Percentiles rank a stretch among this genome's conserved stretches.
Conservation (phyloP, 192 early-diverging fungal species). For the Coemansia guatemalensis region DNA sequence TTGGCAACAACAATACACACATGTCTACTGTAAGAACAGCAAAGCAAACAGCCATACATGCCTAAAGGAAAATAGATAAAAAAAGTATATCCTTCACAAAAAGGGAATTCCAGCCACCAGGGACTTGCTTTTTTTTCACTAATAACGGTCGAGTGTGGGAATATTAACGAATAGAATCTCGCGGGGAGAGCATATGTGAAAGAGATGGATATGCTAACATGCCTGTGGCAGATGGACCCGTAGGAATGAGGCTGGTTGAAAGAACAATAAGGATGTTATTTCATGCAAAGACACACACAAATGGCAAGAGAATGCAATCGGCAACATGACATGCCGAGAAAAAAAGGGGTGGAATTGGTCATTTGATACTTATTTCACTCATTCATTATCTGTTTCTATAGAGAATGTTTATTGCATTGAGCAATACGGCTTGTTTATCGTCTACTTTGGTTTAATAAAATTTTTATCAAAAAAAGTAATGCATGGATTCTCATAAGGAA, state of each 20-base stretch:
- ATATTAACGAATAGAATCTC: background rate
- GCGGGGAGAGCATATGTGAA: background rate
- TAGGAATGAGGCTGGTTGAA: background rate
- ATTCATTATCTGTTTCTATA: background rate
- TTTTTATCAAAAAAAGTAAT: background rate
- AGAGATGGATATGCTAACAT: background rate
- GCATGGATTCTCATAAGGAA: background rate
- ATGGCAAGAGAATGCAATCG: background rate
- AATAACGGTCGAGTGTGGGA: background rate
- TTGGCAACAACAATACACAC: background rate
- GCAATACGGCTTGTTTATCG: background rate
- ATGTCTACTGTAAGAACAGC: background rate
- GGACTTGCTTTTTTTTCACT: background rate
- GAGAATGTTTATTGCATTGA: background rate
- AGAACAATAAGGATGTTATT: background rate
- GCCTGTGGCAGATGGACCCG: background rate
- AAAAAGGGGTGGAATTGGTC: background rate
- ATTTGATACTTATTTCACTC: background rate
- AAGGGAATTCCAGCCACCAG: background rate
- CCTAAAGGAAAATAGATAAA: background rate
- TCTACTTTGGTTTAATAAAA: conserved; percentile 5
- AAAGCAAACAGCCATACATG: background rate
- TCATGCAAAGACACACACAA: background rate
- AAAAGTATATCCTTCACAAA: background rate
- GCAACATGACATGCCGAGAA: background rate